Base-by-base conservation (phyloP, 2,329 filamentous ascomycete species). In the Rutstroemia sp. region DNA sequence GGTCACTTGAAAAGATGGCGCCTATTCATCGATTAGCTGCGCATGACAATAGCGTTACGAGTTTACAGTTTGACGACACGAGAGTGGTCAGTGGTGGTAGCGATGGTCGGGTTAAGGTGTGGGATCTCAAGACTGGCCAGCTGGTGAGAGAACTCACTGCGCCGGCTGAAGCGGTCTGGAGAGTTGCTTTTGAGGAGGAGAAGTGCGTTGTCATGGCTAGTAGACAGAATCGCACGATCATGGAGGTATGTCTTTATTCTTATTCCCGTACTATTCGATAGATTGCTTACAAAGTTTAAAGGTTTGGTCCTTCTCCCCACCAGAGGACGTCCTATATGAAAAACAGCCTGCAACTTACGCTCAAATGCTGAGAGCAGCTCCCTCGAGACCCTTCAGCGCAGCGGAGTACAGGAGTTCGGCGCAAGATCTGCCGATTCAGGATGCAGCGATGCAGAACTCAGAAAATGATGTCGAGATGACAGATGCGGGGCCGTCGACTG, bases 1-100 rank as follows among this genome's bases (percentile, higher is more conserved):
- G 94, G 94, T 96, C 92, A 27, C 75, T 99, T 60, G 86, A 91
- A 64, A 89, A 87, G 64, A 95, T 92, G 79, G 86, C 87, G 59
- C 88, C 94, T 0, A 96, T 99, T 58, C 94, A 99, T 73, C 84
- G 94, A 47, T 79, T 99, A 51, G 94, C 94, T 42, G 94, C 94
- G 3, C 94, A 99, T 70, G 94, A 99, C 72, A 99, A 99, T 72
- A 96, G 92, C 70, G 94, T 99, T 53, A 99, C 94, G 1, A 96
- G 91, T 71, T 76, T 99, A 63, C 94, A 99, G 69, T 99, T 99
- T 70, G 94, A 99, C 67, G 92, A 96, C 68, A 92, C 88, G 23
- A 83, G 94, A 55, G 94, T 99, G 58, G 92, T 99, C 56, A 96
- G 90, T 69, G 94, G 94, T 64, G 95, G 94, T 50, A 95, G 89